Evolutionary conservation across 225 moss, liverwort and hornwort species (phyloP).

Genomic region (Marchantia paleacea): DNA sequence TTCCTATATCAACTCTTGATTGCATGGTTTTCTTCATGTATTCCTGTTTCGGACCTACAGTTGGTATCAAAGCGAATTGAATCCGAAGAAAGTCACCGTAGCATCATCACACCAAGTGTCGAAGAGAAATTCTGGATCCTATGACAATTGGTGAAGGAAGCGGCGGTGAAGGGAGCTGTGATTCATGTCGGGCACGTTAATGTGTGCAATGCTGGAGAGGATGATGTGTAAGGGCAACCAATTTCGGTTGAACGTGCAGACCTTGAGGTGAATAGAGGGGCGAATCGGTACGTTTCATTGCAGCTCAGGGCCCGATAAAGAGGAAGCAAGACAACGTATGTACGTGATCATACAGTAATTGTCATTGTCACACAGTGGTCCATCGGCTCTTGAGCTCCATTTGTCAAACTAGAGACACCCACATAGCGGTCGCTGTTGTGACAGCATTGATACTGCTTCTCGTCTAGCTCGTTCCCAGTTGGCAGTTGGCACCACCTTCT

Average conservation of each 20-base stretch:
- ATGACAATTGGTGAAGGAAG: no score
- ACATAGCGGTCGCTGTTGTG: background rate
- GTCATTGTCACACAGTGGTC: background rate
- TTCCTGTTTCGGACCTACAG: no score
- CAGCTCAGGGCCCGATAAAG: background rate
- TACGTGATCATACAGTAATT: background rate
- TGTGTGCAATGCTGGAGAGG: no score
- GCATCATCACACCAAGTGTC: no score
- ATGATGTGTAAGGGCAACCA: background rate
- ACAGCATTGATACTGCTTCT: conserved; percentile 8
- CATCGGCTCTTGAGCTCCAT: background rate
- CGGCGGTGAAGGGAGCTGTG: no score
- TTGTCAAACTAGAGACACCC: background rate
- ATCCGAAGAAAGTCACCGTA: no score
- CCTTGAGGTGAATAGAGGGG: conserved; percentile 4
- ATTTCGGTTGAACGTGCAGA: background rate
- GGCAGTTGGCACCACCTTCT: background rate
- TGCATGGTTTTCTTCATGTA: no score
- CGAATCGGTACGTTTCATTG: background rate
- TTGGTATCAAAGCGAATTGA: no score
- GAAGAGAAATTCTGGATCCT: no score
- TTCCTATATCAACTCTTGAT: no score
- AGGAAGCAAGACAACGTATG: no score
- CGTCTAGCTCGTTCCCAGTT: background rate
- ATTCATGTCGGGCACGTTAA: conserved; percentile 14